phyloP scores from a whole-genome alignment of 768 basidiomycete species.

The Mycena maculata region DNA sequence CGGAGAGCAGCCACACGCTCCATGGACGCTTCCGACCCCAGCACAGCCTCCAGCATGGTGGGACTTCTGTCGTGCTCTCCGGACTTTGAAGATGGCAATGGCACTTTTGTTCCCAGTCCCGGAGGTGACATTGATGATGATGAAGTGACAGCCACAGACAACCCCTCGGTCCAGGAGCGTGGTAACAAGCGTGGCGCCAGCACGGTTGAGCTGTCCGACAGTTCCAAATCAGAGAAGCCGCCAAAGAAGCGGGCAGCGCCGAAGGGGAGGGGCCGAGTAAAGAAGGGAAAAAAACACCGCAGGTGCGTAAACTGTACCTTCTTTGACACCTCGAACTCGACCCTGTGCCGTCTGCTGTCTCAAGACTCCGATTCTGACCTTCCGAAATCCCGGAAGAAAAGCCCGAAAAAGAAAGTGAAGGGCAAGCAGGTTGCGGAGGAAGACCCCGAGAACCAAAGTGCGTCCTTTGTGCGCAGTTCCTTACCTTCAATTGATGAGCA shows the following conservation, averaged over 20 bases:
- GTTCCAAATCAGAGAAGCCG: not conserved
- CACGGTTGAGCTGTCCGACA: slow-evolving; percentile 1
- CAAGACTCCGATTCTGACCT: slow-evolving; percentile 1
- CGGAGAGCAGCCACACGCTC: not conserved
- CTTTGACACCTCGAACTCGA: not conserved
- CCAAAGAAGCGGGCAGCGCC: not conserved
- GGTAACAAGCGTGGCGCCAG: not conserved
- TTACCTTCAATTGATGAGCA: not conserved
- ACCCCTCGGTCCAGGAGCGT: not conserved
- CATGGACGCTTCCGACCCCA: not conserved
- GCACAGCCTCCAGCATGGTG: not conserved
- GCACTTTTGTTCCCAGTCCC: not conserved
- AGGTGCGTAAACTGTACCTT: not conserved
- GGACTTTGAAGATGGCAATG: not conserved
- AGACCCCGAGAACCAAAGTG: not conserved
- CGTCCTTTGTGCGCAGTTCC: not conserved
- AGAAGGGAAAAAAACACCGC: slow-evolving; percentile 1
- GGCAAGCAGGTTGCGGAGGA: slow-evolving; percentile 1
- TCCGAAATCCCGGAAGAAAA: not conserved
- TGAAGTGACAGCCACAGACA: not conserved
- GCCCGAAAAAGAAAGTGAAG: not conserved
- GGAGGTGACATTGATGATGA: not conserved
- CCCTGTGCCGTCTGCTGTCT: not conserved
- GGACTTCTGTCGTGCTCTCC: not conserved
- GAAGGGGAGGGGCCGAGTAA: not conserved